These are phyloP conservation scores for Sugiyamaella floridensis DNA, from an alignment of 805 yeast species.

Conservation along the genomic window DNA sequence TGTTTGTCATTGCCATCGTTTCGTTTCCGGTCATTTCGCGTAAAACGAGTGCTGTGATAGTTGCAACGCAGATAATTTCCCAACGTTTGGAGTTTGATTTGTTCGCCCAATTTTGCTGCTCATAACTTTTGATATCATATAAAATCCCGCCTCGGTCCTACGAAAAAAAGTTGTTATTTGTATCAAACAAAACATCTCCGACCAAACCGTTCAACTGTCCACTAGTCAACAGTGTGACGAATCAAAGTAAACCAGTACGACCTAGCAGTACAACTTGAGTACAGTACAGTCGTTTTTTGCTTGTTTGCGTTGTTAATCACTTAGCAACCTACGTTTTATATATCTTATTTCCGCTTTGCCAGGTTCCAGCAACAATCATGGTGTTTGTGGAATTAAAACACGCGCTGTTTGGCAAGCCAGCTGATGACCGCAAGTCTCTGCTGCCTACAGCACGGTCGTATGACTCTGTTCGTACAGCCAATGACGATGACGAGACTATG, in stretches of 20 bases:
- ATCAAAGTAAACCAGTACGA: too few species aligned
- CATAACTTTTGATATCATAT: neutral
- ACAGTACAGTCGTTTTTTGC: too few species aligned
- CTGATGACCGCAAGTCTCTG: constrained; percentile 21
- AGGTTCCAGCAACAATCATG: constrained; percentile 15
- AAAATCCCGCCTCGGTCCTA: too few species aligned
- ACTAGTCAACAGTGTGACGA: too few species aligned
- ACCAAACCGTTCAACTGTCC: too few species aligned
- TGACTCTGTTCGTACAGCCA: constrained; percentile 14
- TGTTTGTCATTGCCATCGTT: neutral
- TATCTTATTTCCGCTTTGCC: too few species aligned
- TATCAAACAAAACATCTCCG: too few species aligned
- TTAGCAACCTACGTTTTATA: neutral
- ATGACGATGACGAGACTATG: constrained; percentile 10
- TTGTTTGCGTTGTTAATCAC: neutral
- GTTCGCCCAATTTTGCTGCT: neutral
- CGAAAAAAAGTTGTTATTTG: too few species aligned
- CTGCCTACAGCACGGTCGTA: constrained; percentile 25
- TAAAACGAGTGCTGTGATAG: neutral
- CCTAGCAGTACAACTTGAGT: too few species aligned
- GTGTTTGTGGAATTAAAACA: constrained; percentile 30
- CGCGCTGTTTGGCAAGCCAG: constrained; percentile 22
- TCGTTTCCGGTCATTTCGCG: neutral
- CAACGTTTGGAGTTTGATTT: neutral
- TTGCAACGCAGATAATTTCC: neutral